phyloP scores from a whole-genome alignment of 345 rosid species.

The Salix caprea region DNA sequence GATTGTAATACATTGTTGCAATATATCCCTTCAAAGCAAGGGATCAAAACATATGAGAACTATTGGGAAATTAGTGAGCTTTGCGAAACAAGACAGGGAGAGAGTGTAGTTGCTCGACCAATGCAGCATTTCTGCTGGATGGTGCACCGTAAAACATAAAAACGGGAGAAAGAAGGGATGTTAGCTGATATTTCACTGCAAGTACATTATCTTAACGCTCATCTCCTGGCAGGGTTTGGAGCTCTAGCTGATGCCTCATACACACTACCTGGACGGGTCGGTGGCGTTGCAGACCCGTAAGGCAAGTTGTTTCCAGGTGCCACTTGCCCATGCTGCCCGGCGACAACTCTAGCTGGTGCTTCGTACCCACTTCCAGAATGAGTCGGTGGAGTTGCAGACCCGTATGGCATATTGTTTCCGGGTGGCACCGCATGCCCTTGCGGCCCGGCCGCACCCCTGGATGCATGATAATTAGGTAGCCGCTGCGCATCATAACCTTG shows the following conservation, averaged over 20 bases:
- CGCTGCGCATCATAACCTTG: conserved; percentile 30
- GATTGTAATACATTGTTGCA: too few relatives aligned
- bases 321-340: conserved; percentile 36
- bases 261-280: conserved; percentile 39
- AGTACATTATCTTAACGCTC: conserved; percentile 12
- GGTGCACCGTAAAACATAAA: neutral
- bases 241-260: conserved; percentile 42
- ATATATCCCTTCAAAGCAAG: too few relatives aligned
- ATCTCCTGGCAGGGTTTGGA: conserved; percentile 60
- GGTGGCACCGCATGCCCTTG: conserved; percentile 35
- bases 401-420: conserved; percentile 40
- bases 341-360: conserved; percentile 38
- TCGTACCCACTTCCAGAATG: conserved; percentile 42
- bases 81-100: neutral
- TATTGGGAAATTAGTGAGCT: neutral
- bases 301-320: conserved; percentile 33
- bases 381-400: conserved; percentile 56
- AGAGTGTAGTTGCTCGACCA: too few relatives aligned
- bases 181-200: neutral
- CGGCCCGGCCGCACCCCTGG: conserved; percentile 32
- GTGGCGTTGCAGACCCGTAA: conserved; percentile 58
- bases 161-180: neutral
- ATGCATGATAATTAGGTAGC: conserved; percentile 17
- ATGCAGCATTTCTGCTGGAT: neutral
- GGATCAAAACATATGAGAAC: neutral